A percentile compares a stretch with the other conserved stretches of the same genome.
phyloP scores from a whole-genome alignment of 179 eudicot genomes.

The Spinacia oleracea region DNA sequence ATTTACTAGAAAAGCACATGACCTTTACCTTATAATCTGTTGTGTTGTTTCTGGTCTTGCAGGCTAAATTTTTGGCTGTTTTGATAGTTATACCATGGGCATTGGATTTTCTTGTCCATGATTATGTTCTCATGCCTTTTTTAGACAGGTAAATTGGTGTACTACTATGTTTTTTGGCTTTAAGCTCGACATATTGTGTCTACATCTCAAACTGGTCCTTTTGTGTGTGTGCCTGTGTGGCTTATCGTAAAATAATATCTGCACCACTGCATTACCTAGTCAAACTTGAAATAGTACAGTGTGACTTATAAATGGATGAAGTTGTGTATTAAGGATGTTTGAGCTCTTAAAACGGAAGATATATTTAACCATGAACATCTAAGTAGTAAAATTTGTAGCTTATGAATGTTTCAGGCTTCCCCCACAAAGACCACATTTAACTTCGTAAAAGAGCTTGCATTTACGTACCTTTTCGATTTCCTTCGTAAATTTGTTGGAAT shows the following conservation, averaged over 20 bases:
- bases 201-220: not conserved
- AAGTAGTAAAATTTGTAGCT: not conserved
- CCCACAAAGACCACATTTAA: not conserved
- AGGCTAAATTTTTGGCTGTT: conserved; percentile 95
- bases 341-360: not conserved
- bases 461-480: not conserved
- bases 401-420: not conserved
- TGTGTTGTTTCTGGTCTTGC: conserved; percentile 33
- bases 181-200: conserved; percentile 12
- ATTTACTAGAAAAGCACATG: not conserved
- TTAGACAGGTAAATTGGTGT: conserved; percentile 69
- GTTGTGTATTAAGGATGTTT: not conserved
- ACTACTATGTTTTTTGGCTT: not conserved
- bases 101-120: conserved; percentile 90
- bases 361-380: not conserved
- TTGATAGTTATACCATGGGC: conserved; percentile 78
- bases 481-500: not conserved
- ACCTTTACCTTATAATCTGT: not conserved
- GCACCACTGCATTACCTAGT: not conserved
- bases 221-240: not conserved
- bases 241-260: too few species aligned
- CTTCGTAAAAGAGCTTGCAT: not conserved
- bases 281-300: not conserved
- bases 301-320: not conserved
- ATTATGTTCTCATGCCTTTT: conserved; percentile 90